Percentiles rank a stretch among this genome's conserved stretches.
phyloP scores from a whole-genome alignment of 2,329 filamentous ascomycete genomes.

The Colletotrichum kahawae region DNA sequence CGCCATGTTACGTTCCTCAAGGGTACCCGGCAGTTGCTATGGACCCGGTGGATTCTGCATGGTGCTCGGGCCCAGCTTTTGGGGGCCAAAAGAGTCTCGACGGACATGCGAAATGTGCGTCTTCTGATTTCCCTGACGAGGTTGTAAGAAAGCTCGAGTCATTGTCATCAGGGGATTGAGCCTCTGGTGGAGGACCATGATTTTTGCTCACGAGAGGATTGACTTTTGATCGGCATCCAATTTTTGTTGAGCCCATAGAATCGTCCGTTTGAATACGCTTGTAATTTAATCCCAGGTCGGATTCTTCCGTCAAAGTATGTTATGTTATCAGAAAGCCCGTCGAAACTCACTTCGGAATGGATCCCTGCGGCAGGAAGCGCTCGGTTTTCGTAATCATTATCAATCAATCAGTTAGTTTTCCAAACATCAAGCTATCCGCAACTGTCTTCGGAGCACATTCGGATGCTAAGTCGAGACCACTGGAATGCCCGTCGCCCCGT shows the following conservation, averaged over 20 bases:
- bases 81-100: neutral
- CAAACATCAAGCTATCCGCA: neutral
- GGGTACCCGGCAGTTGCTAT: neutral
- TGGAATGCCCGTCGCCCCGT: neutral
- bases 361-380: neutral
- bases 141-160: neutral
- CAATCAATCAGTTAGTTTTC: neutral
- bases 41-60: neutral
- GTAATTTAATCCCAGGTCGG: neutral
- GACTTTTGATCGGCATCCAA: neutral
- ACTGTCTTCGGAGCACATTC: neutral
- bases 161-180: neutral
- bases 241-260: neutral
- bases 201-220: neutral
- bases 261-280: neutral
- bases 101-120: neutral
- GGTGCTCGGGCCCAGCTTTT: neutral
- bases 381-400: neutral
- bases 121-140: neutral
- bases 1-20: neutral
- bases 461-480: neutral
- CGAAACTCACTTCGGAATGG: neutral
- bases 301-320: neutral
- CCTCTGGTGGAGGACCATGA: neutral
- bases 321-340: neutral